Evolutionary conservation across 768 basidiomycete species (phyloP).

Genomic region (Rhizopogon vesiculosus): DNA sequence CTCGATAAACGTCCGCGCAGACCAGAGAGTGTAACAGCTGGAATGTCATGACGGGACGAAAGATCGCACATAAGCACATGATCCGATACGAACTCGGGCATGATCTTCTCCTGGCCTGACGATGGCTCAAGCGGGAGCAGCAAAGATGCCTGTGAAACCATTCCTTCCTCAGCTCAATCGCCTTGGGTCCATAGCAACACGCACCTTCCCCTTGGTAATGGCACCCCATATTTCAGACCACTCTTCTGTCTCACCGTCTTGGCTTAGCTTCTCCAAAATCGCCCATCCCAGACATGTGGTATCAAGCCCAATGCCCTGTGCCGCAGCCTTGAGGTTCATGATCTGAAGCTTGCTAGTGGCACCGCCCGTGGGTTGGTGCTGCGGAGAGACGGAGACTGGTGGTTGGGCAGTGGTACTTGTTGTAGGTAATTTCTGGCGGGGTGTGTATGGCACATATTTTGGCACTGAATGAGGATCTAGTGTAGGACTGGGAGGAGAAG

Average conservation of each 20-base stretch:
- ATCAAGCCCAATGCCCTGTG: constrained; percentile 33
- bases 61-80: constrained; percentile 71
- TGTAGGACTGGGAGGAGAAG: too few species aligned
- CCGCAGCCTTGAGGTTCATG: too few species aligned
- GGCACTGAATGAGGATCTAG: too few species aligned
- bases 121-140: constrained; percentile 68
- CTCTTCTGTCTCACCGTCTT: constrained; percentile 48
- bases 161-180: not conserved
- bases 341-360: too few species aligned
- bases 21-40: constrained; percentile 78
- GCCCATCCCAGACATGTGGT: constrained; percentile 66
- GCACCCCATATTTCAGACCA: constrained; percentile 70
- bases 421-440: too few species aligned
- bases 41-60: constrained; percentile 38
- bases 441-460: too few species aligned
- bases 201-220: constrained; percentile 63
- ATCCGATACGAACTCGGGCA: constrained; percentile 75
- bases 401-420: too few species aligned
- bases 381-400: too few species aligned
- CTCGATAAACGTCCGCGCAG: constrained; percentile 65
- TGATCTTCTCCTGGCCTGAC: constrained; percentile 50
- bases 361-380: too few species aligned
- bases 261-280: constrained; percentile 67
- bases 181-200: constrained; percentile 11
- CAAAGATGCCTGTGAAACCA: constrained; percentile 60